Evolutionary conservation across 2,329 filamentous ascomycete genomes (phyloP).

Genomic region (Colletotrichum limetticola): DNA sequence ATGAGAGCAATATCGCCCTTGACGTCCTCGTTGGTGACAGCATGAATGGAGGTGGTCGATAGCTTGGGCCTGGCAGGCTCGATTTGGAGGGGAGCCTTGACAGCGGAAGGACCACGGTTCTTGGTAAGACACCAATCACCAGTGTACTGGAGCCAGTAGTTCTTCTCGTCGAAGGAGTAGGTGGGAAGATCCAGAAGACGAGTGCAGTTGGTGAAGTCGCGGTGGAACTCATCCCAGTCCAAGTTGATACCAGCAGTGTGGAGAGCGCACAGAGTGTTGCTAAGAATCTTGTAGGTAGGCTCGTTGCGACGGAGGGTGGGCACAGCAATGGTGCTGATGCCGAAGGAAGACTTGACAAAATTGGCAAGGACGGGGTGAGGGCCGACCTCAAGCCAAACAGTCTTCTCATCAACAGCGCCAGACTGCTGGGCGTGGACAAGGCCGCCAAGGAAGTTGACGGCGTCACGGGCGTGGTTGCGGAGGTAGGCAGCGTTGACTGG

Average conservation of each 20-base stretch:
- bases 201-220: conserved; percentile 53
- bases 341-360: conserved; percentile 71
- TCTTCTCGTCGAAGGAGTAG: conserved; percentile 79
- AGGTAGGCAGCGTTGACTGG: conserved; percentile 68
- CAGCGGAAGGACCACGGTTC: conserved; percentile 63
- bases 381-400: conserved; percentile 76
- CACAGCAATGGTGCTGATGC: conserved; percentile 60
- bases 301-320: conserved; percentile 73
- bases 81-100: conserved; percentile 42
- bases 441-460: conserved; percentile 73
- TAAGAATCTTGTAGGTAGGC: conserved; percentile 72
- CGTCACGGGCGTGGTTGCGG: conserved; percentile 67
- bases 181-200: conserved; percentile 71
- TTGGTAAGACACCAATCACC: conserved; percentile 81
- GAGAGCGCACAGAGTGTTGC: conserved; percentile 65
- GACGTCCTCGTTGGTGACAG: conserved; percentile 70
- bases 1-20: conserved; percentile 68
- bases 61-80: conserved; percentile 64
- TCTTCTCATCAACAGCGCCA: conserved; percentile 69
- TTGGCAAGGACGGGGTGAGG: conserved; percentile 75
- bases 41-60: conserved; percentile 74
- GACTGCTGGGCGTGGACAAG: conserved; percentile 64
- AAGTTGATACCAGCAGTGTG: conserved; percentile 71
- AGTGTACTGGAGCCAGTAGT: conserved; percentile 72
- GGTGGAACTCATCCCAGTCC: conserved; percentile 77